phyloP scores from a whole-genome alignment of 2,329 filamentous ascomycete species.

The Colletotrichum gloeosporioides region DNA sequence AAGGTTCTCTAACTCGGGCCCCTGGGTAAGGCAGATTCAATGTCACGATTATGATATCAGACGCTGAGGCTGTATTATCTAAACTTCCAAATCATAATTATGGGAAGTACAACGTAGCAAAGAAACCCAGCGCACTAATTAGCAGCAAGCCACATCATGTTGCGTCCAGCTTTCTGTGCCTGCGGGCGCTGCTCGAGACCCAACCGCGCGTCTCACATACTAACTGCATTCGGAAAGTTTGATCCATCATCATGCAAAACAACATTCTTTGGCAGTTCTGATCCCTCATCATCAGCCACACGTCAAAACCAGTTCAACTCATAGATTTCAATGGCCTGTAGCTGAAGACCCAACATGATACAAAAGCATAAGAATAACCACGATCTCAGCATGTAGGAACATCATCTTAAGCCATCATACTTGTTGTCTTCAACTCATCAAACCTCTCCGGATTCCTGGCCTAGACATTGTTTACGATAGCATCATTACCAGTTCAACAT shows the following conservation, averaged over 20 bases:
- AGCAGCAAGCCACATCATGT: neutral
- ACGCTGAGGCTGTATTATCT: neutral
- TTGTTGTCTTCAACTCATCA: neutral
- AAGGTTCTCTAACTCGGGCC: neutral
- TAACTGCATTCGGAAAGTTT: neutral
- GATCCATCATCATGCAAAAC: neutral
- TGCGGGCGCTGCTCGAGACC: neutral
- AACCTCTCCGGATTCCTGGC: no score
- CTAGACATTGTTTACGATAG: neutral
- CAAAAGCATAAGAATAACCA: neutral
- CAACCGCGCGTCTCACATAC: neutral
- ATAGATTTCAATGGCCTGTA: neutral
- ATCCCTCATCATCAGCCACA: neutral
- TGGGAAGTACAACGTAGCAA: no score
- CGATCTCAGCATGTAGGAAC: accelerated
- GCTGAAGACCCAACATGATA: neutral
- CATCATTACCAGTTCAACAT: neutral
- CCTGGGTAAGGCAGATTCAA: neutral
- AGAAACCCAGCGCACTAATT: neutral
- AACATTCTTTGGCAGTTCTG: neutral
- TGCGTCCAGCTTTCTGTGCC: neutral
- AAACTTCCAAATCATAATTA: neutral
- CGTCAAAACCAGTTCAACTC: neutral
- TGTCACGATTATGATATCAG: neutral
- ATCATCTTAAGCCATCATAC: neutral